Percentiles rank a stretch among this genome's conserved stretches.
These are phyloP conservation scores for Truncatella angustata DNA, from an alignment of 2,329 filamentous ascomycete species.

Conservation along the genomic window DNA sequence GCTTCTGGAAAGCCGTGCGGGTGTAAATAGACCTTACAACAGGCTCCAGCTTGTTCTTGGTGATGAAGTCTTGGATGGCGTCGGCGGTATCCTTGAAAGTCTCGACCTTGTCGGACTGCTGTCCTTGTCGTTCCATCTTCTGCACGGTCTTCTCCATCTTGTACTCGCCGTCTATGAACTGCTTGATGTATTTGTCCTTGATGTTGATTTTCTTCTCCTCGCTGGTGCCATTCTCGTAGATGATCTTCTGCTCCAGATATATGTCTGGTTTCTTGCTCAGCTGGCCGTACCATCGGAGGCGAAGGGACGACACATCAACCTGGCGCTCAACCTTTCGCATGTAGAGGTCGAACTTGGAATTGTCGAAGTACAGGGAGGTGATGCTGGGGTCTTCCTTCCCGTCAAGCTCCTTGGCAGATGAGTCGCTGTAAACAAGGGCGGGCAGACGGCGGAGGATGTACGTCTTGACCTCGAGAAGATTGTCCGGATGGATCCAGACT, in stretches of 20 bases:
- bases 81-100: constrained; percentile 70
- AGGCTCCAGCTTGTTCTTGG: constrained; percentile 74
- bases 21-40: constrained; percentile 89
- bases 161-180: constrained; percentile 84
- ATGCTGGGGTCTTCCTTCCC: constrained; percentile 82
- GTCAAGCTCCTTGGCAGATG: constrained; percentile 79
- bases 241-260: constrained; percentile 83
- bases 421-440: constrained; percentile 88
- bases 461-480: constrained; percentile 95
- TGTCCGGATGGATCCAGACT: constrained; percentile 96
- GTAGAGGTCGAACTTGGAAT: constrained; percentile 80
- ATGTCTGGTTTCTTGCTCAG: constrained; percentile 77
- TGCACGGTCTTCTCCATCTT: constrained; percentile 86
- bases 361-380: constrained; percentile 96
- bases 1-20: constrained; percentile 94
- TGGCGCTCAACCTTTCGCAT: constrained; percentile 77
- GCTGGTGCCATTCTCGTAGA: constrained; percentile 72
- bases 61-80: constrained; percentile 78
- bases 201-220: constrained; percentile 78
- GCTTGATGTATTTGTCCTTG: constrained; percentile 91
- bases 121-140: constrained; percentile 79
- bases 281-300: constrained; percentile 89
- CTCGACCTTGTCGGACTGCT: constrained; percentile 63
- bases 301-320: constrained; percentile 75
- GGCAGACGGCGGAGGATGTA: constrained; percentile 88